phyloP scores from a whole-genome alignment of 176 grass and related monocot species.

The Phragmites australis region DNA sequence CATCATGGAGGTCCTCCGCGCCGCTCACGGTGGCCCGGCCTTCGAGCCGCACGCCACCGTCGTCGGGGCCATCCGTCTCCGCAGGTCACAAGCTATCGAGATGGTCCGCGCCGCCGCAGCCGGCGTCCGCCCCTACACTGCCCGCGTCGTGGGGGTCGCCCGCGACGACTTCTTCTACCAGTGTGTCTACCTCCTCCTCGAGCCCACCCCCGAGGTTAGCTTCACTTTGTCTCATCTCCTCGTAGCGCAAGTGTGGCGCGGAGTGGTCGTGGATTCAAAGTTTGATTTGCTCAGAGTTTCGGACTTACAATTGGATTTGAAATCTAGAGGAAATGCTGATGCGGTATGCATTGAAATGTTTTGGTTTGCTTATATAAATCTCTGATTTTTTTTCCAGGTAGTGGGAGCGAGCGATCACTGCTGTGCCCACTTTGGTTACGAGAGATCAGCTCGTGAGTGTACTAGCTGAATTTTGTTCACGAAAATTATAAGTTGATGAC shows the following conservation, averaged over 20 bases:
- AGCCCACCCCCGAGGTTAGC: slow-evolving; percentile 67
- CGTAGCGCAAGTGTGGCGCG: background rate
- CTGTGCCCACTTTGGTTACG: slow-evolving; percentile 62
- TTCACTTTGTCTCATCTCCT: background rate
- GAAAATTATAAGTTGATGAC: background rate
- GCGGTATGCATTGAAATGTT: background rate
- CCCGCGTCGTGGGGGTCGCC: slow-evolving; percentile 55
- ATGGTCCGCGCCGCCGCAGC: slow-evolving; percentile 58
- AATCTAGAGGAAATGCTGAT: background rate
- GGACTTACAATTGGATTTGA: background rate
- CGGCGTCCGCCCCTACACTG: slow-evolving; percentile 52
- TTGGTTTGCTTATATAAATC: background rate
- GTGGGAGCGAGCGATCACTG: slow-evolving; percentile 60
- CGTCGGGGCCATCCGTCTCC: slow-evolving; percentile 64
- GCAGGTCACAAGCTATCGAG: slow-evolving; percentile 46
- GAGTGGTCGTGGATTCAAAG: background rate
- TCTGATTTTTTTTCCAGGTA: slow-evolving; percentile 50
- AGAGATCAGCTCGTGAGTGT: slow-evolving; percentile 66
- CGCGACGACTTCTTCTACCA: slow-evolving; percentile 81
- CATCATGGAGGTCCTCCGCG: slow-evolving; percentile 79
- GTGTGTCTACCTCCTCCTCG: slow-evolving; percentile 88
- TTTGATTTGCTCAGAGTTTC: background rate
- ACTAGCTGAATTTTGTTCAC: background rate
- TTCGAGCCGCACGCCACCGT: slow-evolving; percentile 92
- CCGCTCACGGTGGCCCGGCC: slow-evolving; percentile 65